phyloP scores from a whole-genome alignment of 2,329 filamentous ascomycete genomes.

The Aureobasidium sp. region DNA sequence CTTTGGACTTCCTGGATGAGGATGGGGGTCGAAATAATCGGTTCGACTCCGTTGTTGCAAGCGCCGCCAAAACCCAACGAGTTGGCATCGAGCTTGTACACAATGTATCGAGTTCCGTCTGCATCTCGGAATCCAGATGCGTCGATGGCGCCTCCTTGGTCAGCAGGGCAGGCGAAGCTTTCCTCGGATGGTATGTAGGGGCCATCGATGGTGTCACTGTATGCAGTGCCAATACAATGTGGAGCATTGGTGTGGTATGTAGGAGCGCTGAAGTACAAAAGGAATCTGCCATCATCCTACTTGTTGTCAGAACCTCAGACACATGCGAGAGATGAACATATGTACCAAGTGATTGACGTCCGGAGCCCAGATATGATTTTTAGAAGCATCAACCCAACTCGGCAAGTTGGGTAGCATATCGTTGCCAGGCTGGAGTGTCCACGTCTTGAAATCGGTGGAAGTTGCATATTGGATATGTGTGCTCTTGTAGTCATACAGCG shows the following conservation, averaged over 20 bases:
- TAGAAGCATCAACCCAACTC: conserved; percentile 21
- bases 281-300: conserved; percentile 19
- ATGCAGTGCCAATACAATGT: conserved; percentile 23
- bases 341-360: conserved; percentile 22
- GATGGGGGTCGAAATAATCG: conserved; percentile 19
- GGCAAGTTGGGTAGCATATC: conserved; percentile 26
- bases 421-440: conserved; percentile 20
- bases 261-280: conserved; percentile 24
- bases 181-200: conserved; percentile 19
- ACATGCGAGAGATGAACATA: not conserved
- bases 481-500: conserved; percentile 16
- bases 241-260: conserved; percentile 16
- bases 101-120: conserved; percentile 18
- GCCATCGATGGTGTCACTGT: conserved; percentile 18
- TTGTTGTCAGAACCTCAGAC: not conserved
- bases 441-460: conserved; percentile 26
- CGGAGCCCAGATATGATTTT: conserved; percentile 28
- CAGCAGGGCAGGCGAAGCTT: conserved; percentile 20
- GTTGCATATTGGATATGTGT: conserved; percentile 28
- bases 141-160: conserved; percentile 24
- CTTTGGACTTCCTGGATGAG: conserved; percentile 21
- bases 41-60: conserved; percentile 18
- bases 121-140: conserved; percentile 21
- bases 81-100: conserved; percentile 25
- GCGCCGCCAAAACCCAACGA: conserved; percentile 20